These are phyloP conservation scores for Solanum sitiens DNA, from an alignment of 257 asterid species.

Conservation along the genomic window DNA sequence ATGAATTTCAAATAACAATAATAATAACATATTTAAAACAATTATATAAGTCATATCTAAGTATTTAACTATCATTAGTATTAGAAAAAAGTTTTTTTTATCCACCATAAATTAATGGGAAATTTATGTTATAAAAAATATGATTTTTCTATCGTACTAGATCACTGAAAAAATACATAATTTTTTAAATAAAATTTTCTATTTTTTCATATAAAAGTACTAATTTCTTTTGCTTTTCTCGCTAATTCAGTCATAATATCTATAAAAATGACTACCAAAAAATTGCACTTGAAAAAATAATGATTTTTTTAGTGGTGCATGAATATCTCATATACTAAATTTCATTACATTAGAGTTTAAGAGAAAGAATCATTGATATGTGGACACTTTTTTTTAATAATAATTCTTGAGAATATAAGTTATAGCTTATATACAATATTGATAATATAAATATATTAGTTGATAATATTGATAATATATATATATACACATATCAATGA, in stretches of 20 bases:
- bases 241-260: background rate
- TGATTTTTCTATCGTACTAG: background rate
- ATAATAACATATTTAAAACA: background rate
- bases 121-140: no score
- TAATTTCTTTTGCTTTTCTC: background rate
- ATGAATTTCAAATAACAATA: background rate
- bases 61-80: no score
- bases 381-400: no score
- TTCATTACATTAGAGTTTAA: background rate
- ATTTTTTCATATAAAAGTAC: background rate
- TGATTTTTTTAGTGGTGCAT: background rate
- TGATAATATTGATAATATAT: no score
- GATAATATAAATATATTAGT: no score
- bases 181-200: background rate
- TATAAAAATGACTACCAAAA: accelerated
- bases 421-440: background rate
- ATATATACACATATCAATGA: no score
- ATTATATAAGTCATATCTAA: background rate
- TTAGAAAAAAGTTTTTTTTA: no score
- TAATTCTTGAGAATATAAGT: no score
- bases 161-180: accelerated
- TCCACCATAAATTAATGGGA: no score
- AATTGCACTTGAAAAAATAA: background rate
- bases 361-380: no score
- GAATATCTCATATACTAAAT: background rate